These are phyloP conservation scores for Cyberlindnera maritima DNA, from an alignment of 805 yeast species.

Conservation along the genomic window DNA sequence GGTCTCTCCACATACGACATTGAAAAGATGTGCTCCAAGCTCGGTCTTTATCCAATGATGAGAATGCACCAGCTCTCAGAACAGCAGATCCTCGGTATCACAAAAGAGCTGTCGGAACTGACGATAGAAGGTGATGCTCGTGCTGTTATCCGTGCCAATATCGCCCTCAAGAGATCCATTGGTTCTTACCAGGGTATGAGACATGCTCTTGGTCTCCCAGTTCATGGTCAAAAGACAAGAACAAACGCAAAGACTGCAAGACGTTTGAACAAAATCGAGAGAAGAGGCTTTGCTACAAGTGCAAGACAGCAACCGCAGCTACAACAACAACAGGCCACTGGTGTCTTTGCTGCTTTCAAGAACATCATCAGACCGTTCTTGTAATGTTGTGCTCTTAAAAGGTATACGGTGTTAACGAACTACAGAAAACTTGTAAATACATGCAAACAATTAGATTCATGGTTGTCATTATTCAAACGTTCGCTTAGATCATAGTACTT, in stretches of 20 bases:
- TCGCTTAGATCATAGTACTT: too few species aligned
- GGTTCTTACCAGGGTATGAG: slow-evolving; percentile 88
- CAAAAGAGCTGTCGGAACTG: slow-evolving; percentile 82
- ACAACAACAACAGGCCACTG: slow-evolving; percentile 12
- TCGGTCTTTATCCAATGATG: slow-evolving; percentile 91
- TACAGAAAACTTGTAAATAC: slow-evolving; percentile 3
- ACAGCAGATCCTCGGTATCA: slow-evolving; percentile 78
- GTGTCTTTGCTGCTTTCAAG: slow-evolving; percentile 24
- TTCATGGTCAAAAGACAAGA: slow-evolving; percentile 87
- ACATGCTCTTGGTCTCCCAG: slow-evolving; percentile 82
- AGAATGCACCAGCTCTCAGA: slow-evolving; percentile 91
- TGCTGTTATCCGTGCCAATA: slow-evolving; percentile 74
- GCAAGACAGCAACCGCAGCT: slow-evolving; percentile 2
- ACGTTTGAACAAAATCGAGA: slow-evolving; percentile 74
- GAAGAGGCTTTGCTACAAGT: slow-evolving; percentile 41
- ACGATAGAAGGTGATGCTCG: slow-evolving; percentile 79
- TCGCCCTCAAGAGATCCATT: slow-evolving; percentile 70
- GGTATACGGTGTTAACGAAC: background rate
- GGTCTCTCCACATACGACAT: slow-evolving; percentile 84
- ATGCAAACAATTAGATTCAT: background rate
- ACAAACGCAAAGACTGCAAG: slow-evolving; percentile 89
- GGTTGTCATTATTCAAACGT: too few species aligned
- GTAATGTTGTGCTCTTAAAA: background rate
- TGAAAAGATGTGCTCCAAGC: slow-evolving; percentile 72
- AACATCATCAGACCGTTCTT: slow-evolving; percentile 23